phyloP scores from a whole-genome alignment of 495 filamentous ascomycete species.

The Evernia prunastri region DNA sequence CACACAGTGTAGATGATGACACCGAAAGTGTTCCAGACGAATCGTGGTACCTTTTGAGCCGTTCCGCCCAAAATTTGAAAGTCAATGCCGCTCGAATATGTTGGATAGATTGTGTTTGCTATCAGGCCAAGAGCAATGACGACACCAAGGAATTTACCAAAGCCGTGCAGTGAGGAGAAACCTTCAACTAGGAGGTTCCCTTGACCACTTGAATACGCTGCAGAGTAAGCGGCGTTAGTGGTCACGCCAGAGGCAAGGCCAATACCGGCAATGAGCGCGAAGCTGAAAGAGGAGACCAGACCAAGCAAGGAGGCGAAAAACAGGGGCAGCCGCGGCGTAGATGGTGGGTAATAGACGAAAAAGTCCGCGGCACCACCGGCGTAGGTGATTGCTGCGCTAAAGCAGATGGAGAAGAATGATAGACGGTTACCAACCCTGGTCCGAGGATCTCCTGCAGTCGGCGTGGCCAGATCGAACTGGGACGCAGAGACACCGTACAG shows the following conservation, averaged over 20 bases:
- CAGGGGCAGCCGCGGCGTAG: conserved; percentile 34
- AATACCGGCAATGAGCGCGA: conserved; percentile 59
- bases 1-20: conserved; percentile 57
- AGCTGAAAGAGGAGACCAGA: conserved; percentile 48
- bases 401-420: conserved; percentile 62
- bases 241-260: conserved; percentile 60
- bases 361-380: conserved; percentile 54
- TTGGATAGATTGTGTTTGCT: conserved; percentile 62
- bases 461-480: conserved; percentile 53
- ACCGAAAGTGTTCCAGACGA: conserved; percentile 55
- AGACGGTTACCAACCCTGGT: conserved; percentile 55
- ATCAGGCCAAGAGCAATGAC: conserved; percentile 65
- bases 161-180: conserved; percentile 53
- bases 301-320: conserved; percentile 38
- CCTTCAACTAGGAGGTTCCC: conserved; percentile 61
- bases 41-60: conserved; percentile 51
- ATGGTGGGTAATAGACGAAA: conserved; percentile 59
- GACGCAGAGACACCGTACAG: conserved; percentile 60
- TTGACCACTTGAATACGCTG: conserved; percentile 48
- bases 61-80: conserved; percentile 59
- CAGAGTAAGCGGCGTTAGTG: conserved; percentile 44
- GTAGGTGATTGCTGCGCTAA: conserved; percentile 59
- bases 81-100: conserved; percentile 63
- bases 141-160: conserved; percentile 68
- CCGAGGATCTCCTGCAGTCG: conserved; percentile 42